Percentiles rank a stretch among this genome's conserved stretches.
phyloP scores from a whole-genome alignment of 2,329 filamentous ascomycete genomes.

The Neurospora sp. region DNA sequence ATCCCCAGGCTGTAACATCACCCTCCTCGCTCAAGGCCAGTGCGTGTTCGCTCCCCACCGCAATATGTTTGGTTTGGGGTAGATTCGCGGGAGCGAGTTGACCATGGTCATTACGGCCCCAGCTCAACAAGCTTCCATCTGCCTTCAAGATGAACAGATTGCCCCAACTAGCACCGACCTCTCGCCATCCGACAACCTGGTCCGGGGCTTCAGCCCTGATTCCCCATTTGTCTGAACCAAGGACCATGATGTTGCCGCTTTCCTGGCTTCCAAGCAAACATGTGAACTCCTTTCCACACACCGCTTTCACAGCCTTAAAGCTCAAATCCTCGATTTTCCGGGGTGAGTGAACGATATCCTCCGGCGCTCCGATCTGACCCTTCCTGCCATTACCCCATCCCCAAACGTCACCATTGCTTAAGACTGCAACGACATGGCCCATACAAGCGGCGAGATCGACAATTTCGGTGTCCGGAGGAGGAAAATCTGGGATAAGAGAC shows the following conservation, averaged over 20 bases:
- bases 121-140: conserved; percentile 54
- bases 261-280: conserved; percentile 50
- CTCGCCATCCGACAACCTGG: conserved; percentile 47
- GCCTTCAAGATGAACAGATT: conserved; percentile 60
- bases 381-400: conserved; percentile 87
- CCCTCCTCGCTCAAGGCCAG: conserved; percentile 57
- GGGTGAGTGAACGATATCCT: conserved; percentile 46
- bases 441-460: conserved; percentile 62
- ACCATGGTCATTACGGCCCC: conserved; percentile 80
- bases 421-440: conserved; percentile 64
- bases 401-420: conserved; percentile 67
- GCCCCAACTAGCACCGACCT: conserved; percentile 73
- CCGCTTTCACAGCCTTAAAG: conserved; percentile 57
- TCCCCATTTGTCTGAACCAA: conserved; percentile 69
- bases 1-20: conserved; percentile 78
- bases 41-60: conserved; percentile 84
- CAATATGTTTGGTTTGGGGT: conserved; percentile 51
- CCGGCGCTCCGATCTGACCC: conserved; percentile 64
- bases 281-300: conserved; percentile 81
- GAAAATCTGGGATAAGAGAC: conserved; percentile 49
- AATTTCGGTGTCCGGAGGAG: conserved; percentile 47
- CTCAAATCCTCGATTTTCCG: conserved; percentile 45
- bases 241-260: conserved; percentile 50
- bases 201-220: conserved; percentile 48
- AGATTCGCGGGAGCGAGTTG: conserved; percentile 60